Percentiles rank a stretch among this genome's conserved stretches.
phyloP scores from a whole-genome alignment of 495 filamentous ascomycete species.

The Wilcoxina mikolae region DNA sequence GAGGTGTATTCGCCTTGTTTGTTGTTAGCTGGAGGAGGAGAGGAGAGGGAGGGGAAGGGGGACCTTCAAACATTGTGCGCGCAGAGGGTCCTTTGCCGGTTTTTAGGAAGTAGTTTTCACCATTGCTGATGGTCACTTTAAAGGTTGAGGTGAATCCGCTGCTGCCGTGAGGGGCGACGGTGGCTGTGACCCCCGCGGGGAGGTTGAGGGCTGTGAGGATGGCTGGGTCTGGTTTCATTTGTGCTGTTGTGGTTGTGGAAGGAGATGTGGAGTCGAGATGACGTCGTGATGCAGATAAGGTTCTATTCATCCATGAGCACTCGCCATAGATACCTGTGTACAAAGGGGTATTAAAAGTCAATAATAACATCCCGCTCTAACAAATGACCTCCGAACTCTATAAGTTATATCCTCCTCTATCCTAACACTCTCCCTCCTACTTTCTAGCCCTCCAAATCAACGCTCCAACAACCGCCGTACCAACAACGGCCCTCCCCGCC shows the following conservation, averaged over 20 bases:
- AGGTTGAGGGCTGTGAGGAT: constrained; percentile 54
- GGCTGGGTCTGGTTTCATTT: constrained; percentile 37
- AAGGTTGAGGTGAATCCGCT: constrained; percentile 61
- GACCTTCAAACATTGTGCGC: constrained; percentile 59
- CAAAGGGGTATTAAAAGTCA: too few species aligned
- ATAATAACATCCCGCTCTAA: too few species aligned
- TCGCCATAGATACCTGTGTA: too few species aligned
- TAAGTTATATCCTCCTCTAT: too few species aligned
- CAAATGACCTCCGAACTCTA: too few species aligned
- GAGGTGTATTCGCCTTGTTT: constrained; percentile 59
- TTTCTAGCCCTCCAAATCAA: constrained; percentile 15
- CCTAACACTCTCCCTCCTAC: too few species aligned
- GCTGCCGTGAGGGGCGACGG: constrained; percentile 49
- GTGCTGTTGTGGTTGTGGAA: neutral
- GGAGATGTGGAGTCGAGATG: too few species aligned
- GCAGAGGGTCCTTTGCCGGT: constrained; percentile 49
- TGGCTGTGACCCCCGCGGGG: constrained; percentile 41
- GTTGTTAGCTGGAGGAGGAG: neutral
- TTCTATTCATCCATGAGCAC: too few species aligned
- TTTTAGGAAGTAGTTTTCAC: constrained; percentile 60
- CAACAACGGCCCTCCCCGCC: constrained; percentile 26
- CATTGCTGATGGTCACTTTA: constrained; percentile 42
- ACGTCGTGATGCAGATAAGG: too few species aligned
- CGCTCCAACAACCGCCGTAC: constrained; percentile 14
- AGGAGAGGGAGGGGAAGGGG: neutral